A percentile compares a stretch with the other conserved stretches of the same genome.
phyloP scores from a whole-genome alignment of 2,329 filamentous ascomycete species.

The Aschersonia sp. region DNA sequence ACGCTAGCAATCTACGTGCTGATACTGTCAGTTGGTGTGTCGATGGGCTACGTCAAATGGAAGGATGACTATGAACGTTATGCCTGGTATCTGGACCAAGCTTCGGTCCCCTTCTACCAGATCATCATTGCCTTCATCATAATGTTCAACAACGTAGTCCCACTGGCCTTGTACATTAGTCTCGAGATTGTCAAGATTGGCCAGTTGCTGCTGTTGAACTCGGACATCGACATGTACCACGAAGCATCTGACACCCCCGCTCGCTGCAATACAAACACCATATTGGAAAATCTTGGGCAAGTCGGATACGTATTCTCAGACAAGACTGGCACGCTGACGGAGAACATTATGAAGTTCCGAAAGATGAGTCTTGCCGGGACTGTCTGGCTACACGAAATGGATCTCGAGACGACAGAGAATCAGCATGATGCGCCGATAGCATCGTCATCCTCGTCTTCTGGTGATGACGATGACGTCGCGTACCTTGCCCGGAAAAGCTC shows the following conservation, averaged over 20 bases:
- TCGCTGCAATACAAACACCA: slow-evolving; percentile 83
- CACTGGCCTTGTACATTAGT: slow-evolving; percentile 79
- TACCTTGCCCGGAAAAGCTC: slow-evolving; percentile 9
- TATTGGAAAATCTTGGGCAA: slow-evolving; percentile 86
- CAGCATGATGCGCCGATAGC: background rate
- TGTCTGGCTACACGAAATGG: slow-evolving; percentile 73
- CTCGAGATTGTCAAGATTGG: slow-evolving; percentile 76
- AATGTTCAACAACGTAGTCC: slow-evolving; percentile 94
- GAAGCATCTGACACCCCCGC: slow-evolving; percentile 71
- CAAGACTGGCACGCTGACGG: slow-evolving; percentile 87
- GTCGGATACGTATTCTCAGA: slow-evolving; percentile 85
- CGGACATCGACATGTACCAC: slow-evolving; percentile 84
- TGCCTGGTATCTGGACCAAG: slow-evolving; percentile 62
- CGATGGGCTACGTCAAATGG: slow-evolving; percentile 72
- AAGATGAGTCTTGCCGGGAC: slow-evolving; percentile 83
- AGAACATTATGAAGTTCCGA: slow-evolving; percentile 91
- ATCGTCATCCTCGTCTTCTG: background rate
- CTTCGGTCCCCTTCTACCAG: slow-evolving; percentile 60
- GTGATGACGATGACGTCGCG: background rate
- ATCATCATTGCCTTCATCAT: slow-evolving; percentile 86
- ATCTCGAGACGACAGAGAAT: slow-evolving; percentile 33
- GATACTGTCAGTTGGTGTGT: slow-evolving; percentile 64
- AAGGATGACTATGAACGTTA: slow-evolving; percentile 46
- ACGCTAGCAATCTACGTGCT: slow-evolving; percentile 70
- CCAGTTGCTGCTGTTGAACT: slow-evolving; percentile 63